Evolutionary conservation across 2,329 filamentous ascomycete genomes (phyloP).

Genomic region (Monosporascus cannonballus): DNA sequence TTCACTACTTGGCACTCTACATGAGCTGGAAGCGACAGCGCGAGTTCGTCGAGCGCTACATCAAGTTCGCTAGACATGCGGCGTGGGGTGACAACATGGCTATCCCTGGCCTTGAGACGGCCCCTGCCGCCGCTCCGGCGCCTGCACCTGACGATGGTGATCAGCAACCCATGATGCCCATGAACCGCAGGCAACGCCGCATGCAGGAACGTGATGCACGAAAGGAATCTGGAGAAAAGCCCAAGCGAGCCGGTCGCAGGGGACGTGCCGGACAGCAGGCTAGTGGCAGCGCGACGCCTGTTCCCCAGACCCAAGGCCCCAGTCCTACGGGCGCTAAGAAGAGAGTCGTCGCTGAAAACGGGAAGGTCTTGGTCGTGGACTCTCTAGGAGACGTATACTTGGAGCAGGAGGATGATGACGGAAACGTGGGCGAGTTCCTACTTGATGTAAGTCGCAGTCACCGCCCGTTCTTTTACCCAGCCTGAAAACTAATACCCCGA

Average conservation of each 20-base stretch:
- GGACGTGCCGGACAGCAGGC: constrained; percentile 30
- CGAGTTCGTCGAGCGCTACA: constrained; percentile 88
- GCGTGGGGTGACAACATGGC: constrained; percentile 83
- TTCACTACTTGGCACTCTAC: constrained; percentile 81
- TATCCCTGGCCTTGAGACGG: constrained; percentile 59
- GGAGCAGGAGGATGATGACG: constrained; percentile 87
- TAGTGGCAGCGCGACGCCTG: constrained; percentile 46
- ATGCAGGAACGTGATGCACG: constrained; percentile 81
- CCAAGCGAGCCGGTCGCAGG: constrained; percentile 33
- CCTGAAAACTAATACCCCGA: constrained; percentile 6
- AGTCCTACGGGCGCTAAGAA: constrained; percentile 74
- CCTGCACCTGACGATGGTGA: constrained; percentile 43
- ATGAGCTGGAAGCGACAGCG: constrained; percentile 85
- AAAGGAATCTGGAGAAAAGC: constrained; percentile 58
- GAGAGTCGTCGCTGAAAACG: constrained; percentile 87
- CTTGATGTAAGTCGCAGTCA: constrained; percentile 66
- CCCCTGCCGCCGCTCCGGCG: constrained; percentile 34
- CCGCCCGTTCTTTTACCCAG: constrained; percentile 6
- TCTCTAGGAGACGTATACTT: constrained; percentile 87
- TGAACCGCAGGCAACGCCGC: constrained; percentile 82
- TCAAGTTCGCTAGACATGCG: constrained; percentile 77
- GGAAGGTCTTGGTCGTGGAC: constrained; percentile 91
- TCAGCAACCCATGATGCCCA: constrained; percentile 45
- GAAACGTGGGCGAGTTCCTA: constrained; percentile 73
- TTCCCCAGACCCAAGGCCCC: constrained; percentile 41